Base-by-base conservation (phyloP, 176 grass and related monocot species). In the Leersia perrieri region DNA sequence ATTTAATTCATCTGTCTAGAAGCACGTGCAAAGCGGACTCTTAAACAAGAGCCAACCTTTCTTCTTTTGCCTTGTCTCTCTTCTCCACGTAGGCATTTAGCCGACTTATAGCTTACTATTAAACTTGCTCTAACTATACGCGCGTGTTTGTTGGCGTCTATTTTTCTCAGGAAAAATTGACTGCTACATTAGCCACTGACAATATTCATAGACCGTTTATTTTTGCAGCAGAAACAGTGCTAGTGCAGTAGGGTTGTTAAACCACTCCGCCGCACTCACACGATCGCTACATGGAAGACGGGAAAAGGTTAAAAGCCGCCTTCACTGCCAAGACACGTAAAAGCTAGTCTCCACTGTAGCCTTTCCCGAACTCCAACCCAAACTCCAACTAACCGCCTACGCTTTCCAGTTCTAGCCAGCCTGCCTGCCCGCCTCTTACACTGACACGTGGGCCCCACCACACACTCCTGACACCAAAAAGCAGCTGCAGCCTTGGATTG, bases 341-440 rank as follows among this genome's bases (percentile, higher is more conserved):
- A 86, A 15, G 23, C 18, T 1, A 51, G 47, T 7, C 1, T 2
- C 6, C n/a, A 45, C 6, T 53, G 20, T 53, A 53, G 1, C 14
- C 36, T 74, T 75, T 70, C 76, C 87, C 87, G 69, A 64, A 70
- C 72, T 73, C 53, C 40, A 36, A 61, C 73, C 7, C 41, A 6
- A 6, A 20, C 7, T 33, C 61, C 72, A 71, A 53, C 60, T 9
- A 86, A 64, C 66, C 22, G 22, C 55, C 30, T 22, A 4, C 28
- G 51, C 86, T 84, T 88, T 84, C 69, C 86, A 34, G 66, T 58
- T 76, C 41, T 34, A 28, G 7, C 70, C 76, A 64, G 73, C 82
- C 67, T 36, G 63, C n/a, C 39, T n/a, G n/a, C n/a, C n/a, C n/a
- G n/a, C 18, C 20, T n/a, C 1, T 7, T 12, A 7, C n/a, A 2